Percentiles rank a stretch among this genome's conserved stretches.
These are phyloP conservation scores for Calonectria leucothoes DNA, from an alignment of 2,329 filamentous ascomycete species.

Conservation along the genomic window DNA sequence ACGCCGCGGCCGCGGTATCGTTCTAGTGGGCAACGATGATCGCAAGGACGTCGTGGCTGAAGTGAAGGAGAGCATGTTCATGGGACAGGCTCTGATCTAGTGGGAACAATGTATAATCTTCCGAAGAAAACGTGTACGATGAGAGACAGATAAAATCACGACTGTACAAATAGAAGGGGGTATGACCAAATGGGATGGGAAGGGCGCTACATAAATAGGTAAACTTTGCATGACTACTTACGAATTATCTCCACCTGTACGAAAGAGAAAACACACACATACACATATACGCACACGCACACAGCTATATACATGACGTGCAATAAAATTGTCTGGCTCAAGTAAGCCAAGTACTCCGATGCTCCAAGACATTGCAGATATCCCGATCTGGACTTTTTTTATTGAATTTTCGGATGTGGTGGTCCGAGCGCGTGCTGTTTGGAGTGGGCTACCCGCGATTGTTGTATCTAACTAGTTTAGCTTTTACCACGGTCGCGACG, in stretches of 20 bases:
- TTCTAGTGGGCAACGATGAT: conserved; percentile 90
- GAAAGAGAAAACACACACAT: background rate
- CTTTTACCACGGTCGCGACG: conserved; percentile 43
- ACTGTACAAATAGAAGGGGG: conserved; percentile 28
- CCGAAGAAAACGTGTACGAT: conserved; percentile 33
- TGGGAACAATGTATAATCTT: background rate
- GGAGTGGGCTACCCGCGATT: conserved; percentile 22
- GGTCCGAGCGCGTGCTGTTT: conserved; percentile 35
- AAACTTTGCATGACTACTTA: conserved; percentile 18
- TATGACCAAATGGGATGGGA: background rate
- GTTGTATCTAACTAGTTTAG: background rate
- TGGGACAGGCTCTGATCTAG: conserved; percentile 81
- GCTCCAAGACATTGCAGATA: background rate
- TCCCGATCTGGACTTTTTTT: background rate
- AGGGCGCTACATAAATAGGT: conserved; percentile 20
- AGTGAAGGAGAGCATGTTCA: conserved; percentile 90
- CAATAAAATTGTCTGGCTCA: background rate
- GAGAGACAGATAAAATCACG: conserved; percentile 18
- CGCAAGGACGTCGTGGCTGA: conserved; percentile 91
- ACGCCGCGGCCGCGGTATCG: conserved; percentile 86
- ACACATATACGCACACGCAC: no score
- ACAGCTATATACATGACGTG: background rate
- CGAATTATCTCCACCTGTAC: conserved; percentile 25
- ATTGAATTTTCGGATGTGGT: background rate
- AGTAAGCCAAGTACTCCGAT: background rate